Evolutionary conservation across 768 basidiomycete genomes (phyloP).

Genomic region (Lactarius hengduanensis): DNA sequence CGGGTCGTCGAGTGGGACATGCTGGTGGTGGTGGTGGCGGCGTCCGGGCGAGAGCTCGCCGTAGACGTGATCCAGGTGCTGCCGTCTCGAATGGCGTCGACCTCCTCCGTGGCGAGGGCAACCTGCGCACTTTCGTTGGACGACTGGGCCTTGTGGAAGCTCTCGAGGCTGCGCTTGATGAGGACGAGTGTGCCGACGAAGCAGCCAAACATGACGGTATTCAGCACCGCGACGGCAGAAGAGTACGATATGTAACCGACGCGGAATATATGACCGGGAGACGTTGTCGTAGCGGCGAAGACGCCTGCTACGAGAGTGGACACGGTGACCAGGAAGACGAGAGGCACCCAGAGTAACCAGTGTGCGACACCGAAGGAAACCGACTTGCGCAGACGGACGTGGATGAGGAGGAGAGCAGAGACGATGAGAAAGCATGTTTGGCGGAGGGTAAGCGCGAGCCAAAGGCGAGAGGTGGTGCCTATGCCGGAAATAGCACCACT

Average conservation of each 20-base stretch:
- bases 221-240: slow-evolving; percentile 49
- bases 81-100: slow-evolving; percentile 70
- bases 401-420: slow-evolving; percentile 58
- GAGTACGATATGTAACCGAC: slow-evolving; percentile 61
- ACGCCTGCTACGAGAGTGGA: slow-evolving; percentile 61
- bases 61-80: slow-evolving; percentile 81
- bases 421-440: slow-evolving; percentile 69
- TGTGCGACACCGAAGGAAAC: slow-evolving; percentile 68
- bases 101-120: slow-evolving; percentile 68
- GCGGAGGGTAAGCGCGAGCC: slow-evolving; percentile 64
- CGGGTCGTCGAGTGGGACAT: slow-evolving; percentile 71
- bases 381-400: slow-evolving; percentile 67
- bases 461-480: slow-evolving; percentile 58
- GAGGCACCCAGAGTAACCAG: slow-evolving; percentile 74
- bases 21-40: slow-evolving; percentile 43
- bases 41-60: slow-evolving; percentile 48
- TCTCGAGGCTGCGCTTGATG: slow-evolving; percentile 63
- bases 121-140: slow-evolving; percentile 54
- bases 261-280: slow-evolving; percentile 46
- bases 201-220: slow-evolving; percentile 53
- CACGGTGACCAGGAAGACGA: slow-evolving; percentile 49
- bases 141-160: slow-evolving; percentile 52
- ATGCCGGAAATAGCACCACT: slow-evolving; percentile 44
- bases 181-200: slow-evolving; percentile 60
- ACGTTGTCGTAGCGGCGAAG: slow-evolving; percentile 51